Base-by-base conservation (phyloP, 257 asterid genomes). In the Linderniella brevidens region DNA sequence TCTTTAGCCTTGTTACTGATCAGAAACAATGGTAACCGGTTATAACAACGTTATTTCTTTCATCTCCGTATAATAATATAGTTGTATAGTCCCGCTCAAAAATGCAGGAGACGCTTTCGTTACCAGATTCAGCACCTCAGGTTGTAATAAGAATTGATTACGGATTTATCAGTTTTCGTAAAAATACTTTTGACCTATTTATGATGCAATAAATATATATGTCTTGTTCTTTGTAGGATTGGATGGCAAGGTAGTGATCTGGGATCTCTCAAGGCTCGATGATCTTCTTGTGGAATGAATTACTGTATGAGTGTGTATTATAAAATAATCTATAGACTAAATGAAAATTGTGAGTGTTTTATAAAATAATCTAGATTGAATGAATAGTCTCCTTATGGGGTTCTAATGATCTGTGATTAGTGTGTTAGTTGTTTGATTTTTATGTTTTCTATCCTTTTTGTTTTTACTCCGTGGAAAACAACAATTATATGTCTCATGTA, bases 111-210 rank as follows among this genome's bases (percentile, higher is more conserved):
- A 68, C 29, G 54, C 72, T 42, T 50, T 46, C 11, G 54, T 69
- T 14, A 72, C 80, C 52, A 65, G 74, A 53, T 90, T 81, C 83
- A 85, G 88, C 71, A 90, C 96, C 46, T 75, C 96, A 77, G 96
- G 96, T 85, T 64, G 32, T 39, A 15, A 9, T n/a, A 44, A 11
- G 6, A 9, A n/a, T n/a, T 16, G 5, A 20, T 41, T 25, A 38
- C 14, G 19, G 7, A 17, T 49, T 25, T 4, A 1, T 35, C 6
- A 3, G 11, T 46, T 9, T 17, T 11, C 36, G 46, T 53, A 4
- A 16, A 46, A n/a, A 7, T 13, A 46, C 25, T 11, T 15, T 25
- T 4, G 19, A 18, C 46, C 19, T 8, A 38, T 17, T 19, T 39
- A 20, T 32, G 36, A 44, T 55, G 50, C 64, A 25, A 17, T 79